These are phyloP conservation scores for Solanum bulbocastanum DNA, from an alignment of 257 asterid species.

Conservation along the genomic window DNA sequence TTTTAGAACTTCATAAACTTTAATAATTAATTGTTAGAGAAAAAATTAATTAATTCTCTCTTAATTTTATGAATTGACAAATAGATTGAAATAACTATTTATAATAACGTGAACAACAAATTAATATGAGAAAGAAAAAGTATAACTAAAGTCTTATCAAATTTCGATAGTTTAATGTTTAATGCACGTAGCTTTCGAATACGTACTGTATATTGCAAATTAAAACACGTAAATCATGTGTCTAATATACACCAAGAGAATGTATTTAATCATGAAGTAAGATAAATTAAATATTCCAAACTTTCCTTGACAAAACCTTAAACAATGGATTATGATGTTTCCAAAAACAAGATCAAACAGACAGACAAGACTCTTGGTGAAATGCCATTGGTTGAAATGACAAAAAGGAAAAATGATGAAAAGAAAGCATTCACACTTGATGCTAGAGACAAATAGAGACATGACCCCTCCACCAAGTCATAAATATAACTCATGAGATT, in stretches of 20 bases:
- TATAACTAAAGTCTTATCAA: not conserved
- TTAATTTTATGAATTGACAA: too few species aligned
- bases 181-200: not conserved
- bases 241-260: not conserved
- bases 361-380: not conserved
- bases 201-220: not conserved
- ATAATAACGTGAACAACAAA: not conserved
- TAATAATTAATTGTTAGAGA: too few species aligned
- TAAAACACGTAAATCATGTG: not conserved
- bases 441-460: not conserved
- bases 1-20: too few species aligned
- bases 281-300: not conserved
- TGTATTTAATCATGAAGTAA: not conserved
- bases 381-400: not conserved
- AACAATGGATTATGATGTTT: not conserved
- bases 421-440: not conserved
- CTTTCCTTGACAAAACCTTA: not conserved
- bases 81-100: too few species aligned
- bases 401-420: not conserved
- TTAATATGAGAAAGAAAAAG: not conserved
- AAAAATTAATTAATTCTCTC: not conserved
- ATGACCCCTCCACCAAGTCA: not conserved
- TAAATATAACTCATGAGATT: not conserved
- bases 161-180: not conserved
- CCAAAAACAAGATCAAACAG: not conserved